These are phyloP conservation scores for Dryas alaskensis DNA, from an alignment of 306 rosid species.

Conservation along the genomic window DNA sequence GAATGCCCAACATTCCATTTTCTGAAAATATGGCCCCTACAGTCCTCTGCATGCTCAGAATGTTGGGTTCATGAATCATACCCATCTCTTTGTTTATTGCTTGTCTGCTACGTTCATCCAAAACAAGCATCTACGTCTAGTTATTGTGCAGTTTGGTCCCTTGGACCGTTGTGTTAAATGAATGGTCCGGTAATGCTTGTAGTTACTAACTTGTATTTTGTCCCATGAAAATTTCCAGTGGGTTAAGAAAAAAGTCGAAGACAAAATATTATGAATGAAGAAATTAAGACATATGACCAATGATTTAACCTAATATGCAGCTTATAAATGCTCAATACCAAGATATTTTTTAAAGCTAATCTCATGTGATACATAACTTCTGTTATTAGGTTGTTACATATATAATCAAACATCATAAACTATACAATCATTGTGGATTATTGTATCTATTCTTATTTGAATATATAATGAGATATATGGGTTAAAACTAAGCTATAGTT, in stretches of 20 bases:
- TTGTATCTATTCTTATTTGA: conserved; percentile 8
- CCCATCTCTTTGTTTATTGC: not conserved
- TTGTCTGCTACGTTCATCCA: not conserved
- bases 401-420: not conserved
- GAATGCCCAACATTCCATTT: conserved; percentile 70
- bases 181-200: not conserved
- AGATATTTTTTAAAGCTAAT: not conserved
- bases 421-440: conserved; percentile 2
- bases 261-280: not conserved
- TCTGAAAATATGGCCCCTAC: conserved; percentile 41
- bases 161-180: not conserved
- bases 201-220: not conserved
- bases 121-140: not conserved
- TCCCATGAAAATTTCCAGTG: not conserved
- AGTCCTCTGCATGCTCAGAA: conserved; percentile 45
- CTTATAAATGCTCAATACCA: not conserved
- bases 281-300: not conserved
- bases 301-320: not conserved
- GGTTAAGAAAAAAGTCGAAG: not conserved
- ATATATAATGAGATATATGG: not conserved
- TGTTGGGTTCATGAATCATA: conserved; percentile 52
- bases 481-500: too few relatives aligned
- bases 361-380: not conserved
- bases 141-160: not conserved
- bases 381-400: not conserved